phyloP scores from a whole-genome alignment of 441 rosid genomes.

The Pelargonium citronellum region DNA sequence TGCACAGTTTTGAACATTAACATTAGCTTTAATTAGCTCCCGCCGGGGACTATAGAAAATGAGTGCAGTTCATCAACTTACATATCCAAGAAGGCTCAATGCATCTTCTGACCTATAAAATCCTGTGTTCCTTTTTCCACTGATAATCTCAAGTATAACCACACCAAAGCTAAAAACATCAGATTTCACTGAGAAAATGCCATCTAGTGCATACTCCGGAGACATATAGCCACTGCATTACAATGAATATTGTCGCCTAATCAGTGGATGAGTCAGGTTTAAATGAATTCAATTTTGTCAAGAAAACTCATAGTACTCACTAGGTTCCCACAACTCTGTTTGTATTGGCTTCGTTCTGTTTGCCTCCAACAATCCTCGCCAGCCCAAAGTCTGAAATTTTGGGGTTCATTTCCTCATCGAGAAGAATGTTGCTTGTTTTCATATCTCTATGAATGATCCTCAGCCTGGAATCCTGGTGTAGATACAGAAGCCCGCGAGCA shows the following conservation, averaged over 20 bases:
- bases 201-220: slow-evolving; percentile 63
- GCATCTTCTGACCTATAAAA: slow-evolving; percentile 33
- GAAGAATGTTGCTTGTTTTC: slow-evolving; percentile 39
- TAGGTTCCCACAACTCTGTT: slow-evolving; percentile 57
- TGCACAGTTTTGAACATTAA: slow-evolving; percentile 15
- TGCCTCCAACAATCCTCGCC: slow-evolving; percentile 51
- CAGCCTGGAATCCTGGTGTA: slow-evolving; percentile 65
- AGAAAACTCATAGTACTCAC: slow-evolving; percentile 28
- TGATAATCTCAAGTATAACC: slow-evolving; percentile 50
- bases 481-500: slow-evolving; percentile 57
- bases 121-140: slow-evolving; percentile 49
- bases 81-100: slow-evolving; percentile 46
- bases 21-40: neutral
- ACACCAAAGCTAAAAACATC: slow-evolving; percentile 67
- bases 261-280: neutral
- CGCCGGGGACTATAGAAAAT: neutral
- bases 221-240: slow-evolving; percentile 59
- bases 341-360: slow-evolving; percentile 48
- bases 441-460: slow-evolving; percentile 49
- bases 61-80: slow-evolving; percentile 22
- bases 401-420: slow-evolving; percentile 44
- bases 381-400: slow-evolving; percentile 48
- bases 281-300: neutral
- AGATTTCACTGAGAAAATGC: slow-evolving; percentile 57
- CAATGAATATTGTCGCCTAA: slow-evolving; percentile 23